phyloP scores from a whole-genome alignment of 2,329 filamentous ascomycete species.

The Epichloe uncinata region DNA sequence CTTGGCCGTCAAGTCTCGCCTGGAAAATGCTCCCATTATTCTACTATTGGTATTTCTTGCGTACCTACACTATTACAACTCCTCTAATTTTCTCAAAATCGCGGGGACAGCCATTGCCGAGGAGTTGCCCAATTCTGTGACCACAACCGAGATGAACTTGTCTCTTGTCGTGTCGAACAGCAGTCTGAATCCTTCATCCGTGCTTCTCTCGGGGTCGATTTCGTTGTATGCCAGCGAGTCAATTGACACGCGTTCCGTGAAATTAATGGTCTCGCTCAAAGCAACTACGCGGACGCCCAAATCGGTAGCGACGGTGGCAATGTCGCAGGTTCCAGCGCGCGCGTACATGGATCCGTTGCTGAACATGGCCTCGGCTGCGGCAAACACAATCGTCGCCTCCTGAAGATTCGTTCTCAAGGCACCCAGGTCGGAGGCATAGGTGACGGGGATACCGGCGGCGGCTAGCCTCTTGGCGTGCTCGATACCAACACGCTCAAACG shows the following conservation, averaged over 20 bases:
- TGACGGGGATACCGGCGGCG: conserved; percentile 57
- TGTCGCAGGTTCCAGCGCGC: conserved; percentile 70
- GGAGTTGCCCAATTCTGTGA: conserved; percentile 81
- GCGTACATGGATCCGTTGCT: conserved; percentile 87
- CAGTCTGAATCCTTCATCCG: conserved; percentile 42
- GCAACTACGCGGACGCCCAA: conserved; percentile 71
- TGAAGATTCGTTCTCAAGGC: conserved; percentile 63
- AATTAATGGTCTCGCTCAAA: conserved; percentile 90
- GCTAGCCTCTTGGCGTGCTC: conserved; percentile 55
- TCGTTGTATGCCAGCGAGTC: conserved; percentile 94
- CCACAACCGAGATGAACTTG: conserved; percentile 73
- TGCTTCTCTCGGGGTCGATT: conserved; percentile 61
- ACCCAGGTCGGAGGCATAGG: conserved; percentile 66
- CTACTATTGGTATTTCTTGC: background rate
- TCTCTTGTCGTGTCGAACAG: conserved; percentile 89
- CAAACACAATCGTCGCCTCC: conserved; percentile 57
- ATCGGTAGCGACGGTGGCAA: conserved; percentile 71
- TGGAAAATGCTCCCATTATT: background rate
- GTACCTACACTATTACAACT: conserved; percentile 25
- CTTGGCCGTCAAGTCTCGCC: too few species aligned
- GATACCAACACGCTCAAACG: conserved; percentile 38
- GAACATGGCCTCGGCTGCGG: conserved; percentile 90
- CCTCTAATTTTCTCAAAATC: conserved; percentile 43
- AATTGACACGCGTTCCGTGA: conserved; percentile 70
- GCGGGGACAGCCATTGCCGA: conserved; percentile 73